Evolutionary conservation across 139 green algal genomes (phyloP), one percentile per base, ranked within the genome.

Genomic region (Picochlorum sp.): DNA sequence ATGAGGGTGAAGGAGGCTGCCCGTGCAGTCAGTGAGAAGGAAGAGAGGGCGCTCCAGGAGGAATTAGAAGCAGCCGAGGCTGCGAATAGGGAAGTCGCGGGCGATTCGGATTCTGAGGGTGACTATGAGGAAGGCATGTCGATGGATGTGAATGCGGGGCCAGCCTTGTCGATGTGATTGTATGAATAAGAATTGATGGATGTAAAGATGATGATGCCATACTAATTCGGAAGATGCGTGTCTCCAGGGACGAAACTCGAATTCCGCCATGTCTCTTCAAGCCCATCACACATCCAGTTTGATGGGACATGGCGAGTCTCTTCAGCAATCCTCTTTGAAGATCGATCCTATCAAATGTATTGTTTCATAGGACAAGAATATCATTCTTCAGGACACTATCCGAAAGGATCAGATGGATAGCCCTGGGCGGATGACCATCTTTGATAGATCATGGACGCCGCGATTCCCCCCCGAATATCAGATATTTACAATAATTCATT

Each of bases 1-100:
- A 75, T 99, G 54, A 57, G 85, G 23, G 81, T 98, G 20, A 97
- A 97, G 80, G 90, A 96, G 74, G 82, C 80, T 32, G 79, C 94
- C 6, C 83, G 93, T n/a, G 89, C 86, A 20, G 92, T 98, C 30
- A 92, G 82, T 51, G 93, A 96, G 74, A 77, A 85, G 10, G 93
- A 98, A 69, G 92, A 97, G 71, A 72, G 82, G 20, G 69, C 94
- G 55, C 80, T 97, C 44, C 79, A 80, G 50, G 86, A 97, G 70
- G 83, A 92, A 79, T 81, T 97, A 78, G 78, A 94, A 73, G 76
- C 79, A 64, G 74, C 94, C 45, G 83, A 83, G 68, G 76, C 70
- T 20, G 80, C 77, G 16, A 93, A 94, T 70, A 64, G 63, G 23
- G 72, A 79, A 54, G 66, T 79, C 30, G 68, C 66, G 32, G 72